Percentiles rank a stretch among this genome's conserved stretches.
Conservation (phyloP, 257 asterid species). For the Nicotiana benthamiana region DNA sequence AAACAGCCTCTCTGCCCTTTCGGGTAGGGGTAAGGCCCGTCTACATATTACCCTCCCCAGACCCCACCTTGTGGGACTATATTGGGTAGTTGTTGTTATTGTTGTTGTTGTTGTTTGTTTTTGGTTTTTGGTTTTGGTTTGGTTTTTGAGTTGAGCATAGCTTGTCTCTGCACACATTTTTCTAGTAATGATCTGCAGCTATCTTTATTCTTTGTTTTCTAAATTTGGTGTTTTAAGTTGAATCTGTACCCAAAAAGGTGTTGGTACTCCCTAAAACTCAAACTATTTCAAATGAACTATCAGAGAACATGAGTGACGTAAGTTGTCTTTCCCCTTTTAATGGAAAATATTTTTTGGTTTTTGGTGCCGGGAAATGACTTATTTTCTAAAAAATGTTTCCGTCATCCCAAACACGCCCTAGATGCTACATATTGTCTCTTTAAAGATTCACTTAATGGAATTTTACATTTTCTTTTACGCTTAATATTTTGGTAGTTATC, state of each 20-base stretch:
- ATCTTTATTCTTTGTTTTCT: not conserved
- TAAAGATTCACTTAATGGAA: not conserved
- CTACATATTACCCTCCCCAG: too few relatives aligned
- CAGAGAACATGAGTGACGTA: too few relatives aligned
- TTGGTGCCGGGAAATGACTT: too few relatives aligned
- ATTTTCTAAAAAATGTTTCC: too few relatives aligned
- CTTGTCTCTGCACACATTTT: not conserved
- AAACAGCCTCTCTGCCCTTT: too few relatives aligned
- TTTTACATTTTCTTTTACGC: not conserved
- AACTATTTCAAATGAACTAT: too few relatives aligned
- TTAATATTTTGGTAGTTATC: not conserved
- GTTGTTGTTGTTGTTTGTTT: too few relatives aligned
- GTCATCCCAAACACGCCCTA: not conserved
- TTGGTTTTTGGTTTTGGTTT: not conserved
- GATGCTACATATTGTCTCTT: not conserved
- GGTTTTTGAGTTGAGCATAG: not conserved
- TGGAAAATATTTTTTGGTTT: too few relatives aligned
- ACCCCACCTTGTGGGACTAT: too few relatives aligned
- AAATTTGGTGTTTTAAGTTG: not conserved
- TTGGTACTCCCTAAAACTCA: not conserved
- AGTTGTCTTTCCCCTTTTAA: too few relatives aligned
- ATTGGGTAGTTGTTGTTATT: too few relatives aligned
- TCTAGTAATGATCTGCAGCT: not conserved
- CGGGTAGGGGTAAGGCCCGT: too few relatives aligned
- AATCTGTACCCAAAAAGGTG: not conserved